Conservation (phyloP, 1,139 yeast species). For the Nakaseomyces kungkrabaensis region DNA sequence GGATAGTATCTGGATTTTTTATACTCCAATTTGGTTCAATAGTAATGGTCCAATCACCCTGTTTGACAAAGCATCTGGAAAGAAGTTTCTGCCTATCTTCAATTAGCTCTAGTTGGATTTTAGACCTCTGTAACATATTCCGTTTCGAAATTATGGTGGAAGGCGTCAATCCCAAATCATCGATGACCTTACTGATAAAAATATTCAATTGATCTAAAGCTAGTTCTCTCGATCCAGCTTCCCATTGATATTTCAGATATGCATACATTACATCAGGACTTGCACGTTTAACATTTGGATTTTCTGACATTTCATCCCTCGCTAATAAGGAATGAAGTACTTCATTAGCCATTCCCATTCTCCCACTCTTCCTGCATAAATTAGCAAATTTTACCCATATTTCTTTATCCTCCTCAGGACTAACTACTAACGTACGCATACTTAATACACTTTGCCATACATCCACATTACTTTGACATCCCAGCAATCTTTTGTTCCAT, state of each 20-base stretch:
- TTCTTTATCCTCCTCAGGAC: conserved; percentile 94
- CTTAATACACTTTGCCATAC: conserved; percentile 96
- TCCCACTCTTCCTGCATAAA: conserved; percentile 85
- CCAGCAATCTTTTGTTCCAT: conserved; percentile 86
- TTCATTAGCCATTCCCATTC: conserved; percentile 87
- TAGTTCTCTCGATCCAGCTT: conserved; percentile 78
- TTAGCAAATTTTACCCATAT: conserved; percentile 98
- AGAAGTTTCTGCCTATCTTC: conserved; percentile 77
- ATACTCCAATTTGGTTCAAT: conserved; percentile 71
- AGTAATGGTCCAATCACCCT: conserved; percentile 96
- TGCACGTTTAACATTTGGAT: conserved; percentile 61
- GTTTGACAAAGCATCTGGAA: conserved; percentile 91
- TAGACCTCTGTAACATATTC: conserved; percentile 28
- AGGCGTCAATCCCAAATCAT: conserved; percentile 69
- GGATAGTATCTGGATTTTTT: conserved; percentile 54
- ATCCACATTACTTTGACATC: conserved; percentile 94
- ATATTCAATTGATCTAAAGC: conserved; percentile 81
- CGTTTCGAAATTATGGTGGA: conserved; percentile 73
- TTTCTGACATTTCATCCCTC: conserved; percentile 35
- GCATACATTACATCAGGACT: conserved; percentile 97
- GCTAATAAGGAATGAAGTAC: conserved; percentile 69
- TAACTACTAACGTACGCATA: conserved; percentile 85
- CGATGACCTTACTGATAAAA: conserved; percentile 85
- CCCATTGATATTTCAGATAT: conserved; percentile 94
- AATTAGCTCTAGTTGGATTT: conserved; percentile 74